Percentiles rank a stretch among this genome's conserved stretches.
These are phyloP conservation scores for Byssoonygena ceratinophila DNA, from an alignment of 2,329 filamentous ascomycete species.

Conservation along the genomic window DNA sequence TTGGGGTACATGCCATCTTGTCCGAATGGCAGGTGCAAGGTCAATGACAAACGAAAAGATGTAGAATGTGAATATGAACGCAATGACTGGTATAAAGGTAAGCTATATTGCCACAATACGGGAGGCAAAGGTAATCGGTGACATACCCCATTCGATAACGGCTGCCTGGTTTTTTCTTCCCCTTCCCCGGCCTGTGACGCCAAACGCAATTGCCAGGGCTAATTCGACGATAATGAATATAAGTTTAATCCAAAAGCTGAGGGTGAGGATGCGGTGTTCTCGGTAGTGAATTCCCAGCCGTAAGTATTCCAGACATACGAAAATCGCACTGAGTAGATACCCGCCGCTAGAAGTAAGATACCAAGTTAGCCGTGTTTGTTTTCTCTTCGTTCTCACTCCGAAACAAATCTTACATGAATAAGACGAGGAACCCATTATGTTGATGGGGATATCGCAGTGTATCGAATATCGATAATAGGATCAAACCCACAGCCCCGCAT, in stretches of 20 bases:
- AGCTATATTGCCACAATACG: neutral
- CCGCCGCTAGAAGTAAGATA: slow-evolving; percentile 41
- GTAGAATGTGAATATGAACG: slow-evolving; percentile 81
- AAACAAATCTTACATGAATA: slow-evolving; percentile 55
- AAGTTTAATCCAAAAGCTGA: slow-evolving; percentile 82
- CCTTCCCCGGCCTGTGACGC: slow-evolving; percentile 38
- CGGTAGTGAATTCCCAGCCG: slow-evolving; percentile 71
- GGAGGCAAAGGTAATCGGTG: neutral
- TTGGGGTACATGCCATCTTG: slow-evolving; percentile 41
- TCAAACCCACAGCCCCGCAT: slow-evolving; percentile 66
- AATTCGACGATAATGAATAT: slow-evolving; percentile 73
- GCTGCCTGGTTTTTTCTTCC: slow-evolving; percentile 56
- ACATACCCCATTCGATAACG: slow-evolving; percentile 58
- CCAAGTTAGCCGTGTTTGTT: neutral
- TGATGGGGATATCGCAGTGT: slow-evolving; percentile 55
- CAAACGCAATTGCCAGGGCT: slow-evolving; percentile 57
- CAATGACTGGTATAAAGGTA: slow-evolving; percentile 41
- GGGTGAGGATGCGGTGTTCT: slow-evolving; percentile 55
- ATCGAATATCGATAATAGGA: slow-evolving; percentile 77
- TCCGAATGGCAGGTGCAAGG: slow-evolving; percentile 64
- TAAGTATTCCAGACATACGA: slow-evolving; percentile 84
- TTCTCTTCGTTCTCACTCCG: neutral
- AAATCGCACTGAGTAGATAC: slow-evolving; percentile 75
- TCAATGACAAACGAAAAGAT: slow-evolving; percentile 79
- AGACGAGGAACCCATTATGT: slow-evolving; percentile 64